These are phyloP conservation scores for Trematosphaeria pertusa DNA, from an alignment of 2,329 filamentous ascomycete genomes.

Conservation along the genomic window DNA sequence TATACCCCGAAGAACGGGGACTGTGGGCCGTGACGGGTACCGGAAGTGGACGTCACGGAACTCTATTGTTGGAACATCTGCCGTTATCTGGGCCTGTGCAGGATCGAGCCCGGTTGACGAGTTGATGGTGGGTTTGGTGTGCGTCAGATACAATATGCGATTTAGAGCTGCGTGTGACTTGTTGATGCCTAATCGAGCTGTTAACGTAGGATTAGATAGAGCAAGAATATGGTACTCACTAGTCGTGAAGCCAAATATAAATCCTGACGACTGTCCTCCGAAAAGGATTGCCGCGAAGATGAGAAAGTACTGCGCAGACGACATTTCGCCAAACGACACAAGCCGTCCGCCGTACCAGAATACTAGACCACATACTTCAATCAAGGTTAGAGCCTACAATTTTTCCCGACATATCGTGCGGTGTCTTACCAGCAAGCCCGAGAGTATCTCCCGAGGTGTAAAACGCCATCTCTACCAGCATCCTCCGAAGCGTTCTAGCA, in stretches of 20 bases:
- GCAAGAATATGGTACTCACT: constrained; percentile 17
- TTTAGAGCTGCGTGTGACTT: constrained; percentile 72
- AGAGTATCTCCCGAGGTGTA: constrained; percentile 84
- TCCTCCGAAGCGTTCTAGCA: constrained; percentile 66
- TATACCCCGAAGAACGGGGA: constrained; percentile 83
- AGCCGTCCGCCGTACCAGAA: constrained; percentile 33
- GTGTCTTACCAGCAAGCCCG: constrained; percentile 46
- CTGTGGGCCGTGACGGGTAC: constrained; percentile 85
- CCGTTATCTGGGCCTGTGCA: background rate
- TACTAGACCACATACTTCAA: constrained; percentile 11
- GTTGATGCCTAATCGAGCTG: constrained; percentile 84
- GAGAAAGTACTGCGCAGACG: constrained; percentile 85
- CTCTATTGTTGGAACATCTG: constrained; percentile 60
- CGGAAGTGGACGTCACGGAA: constrained; percentile 94
- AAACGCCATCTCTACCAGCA: constrained; percentile 74
- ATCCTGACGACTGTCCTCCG: constrained; percentile 85
- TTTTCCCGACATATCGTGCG: too few relatives aligned
- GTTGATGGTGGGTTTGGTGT: constrained; percentile 15
- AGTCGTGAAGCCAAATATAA: constrained; percentile 47
- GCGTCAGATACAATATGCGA: constrained; percentile 12
- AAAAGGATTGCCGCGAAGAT: constrained; percentile 86
- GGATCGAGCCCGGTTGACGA: constrained; percentile 13
- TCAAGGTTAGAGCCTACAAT: too few relatives aligned
- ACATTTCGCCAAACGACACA: constrained; percentile 55
- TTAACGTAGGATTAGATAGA: constrained; percentile 55